Evolutionary conservation across 2,329 filamentous ascomycete genomes (phyloP).

Genomic region (Fusarium sp.): DNA sequence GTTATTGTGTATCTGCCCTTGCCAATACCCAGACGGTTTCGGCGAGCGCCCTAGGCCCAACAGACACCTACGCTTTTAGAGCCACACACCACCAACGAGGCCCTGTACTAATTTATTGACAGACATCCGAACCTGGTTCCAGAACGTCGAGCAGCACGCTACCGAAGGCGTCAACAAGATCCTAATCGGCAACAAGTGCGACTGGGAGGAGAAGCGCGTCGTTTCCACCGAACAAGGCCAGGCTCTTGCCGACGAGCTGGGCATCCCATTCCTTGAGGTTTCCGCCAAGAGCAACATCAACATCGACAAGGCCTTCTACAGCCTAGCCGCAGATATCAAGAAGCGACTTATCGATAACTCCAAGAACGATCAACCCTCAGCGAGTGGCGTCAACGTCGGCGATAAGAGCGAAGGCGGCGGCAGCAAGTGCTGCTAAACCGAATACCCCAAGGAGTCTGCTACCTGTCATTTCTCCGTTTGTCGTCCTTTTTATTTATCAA

Average conservation of each 20-base stretch:
- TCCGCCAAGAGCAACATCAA: constrained; percentile 99
- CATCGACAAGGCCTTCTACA: constrained; percentile 98
- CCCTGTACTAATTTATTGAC: constrained; percentile 34
- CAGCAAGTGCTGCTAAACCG: constrained; percentile 81
- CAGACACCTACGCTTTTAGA: constrained; percentile 3
- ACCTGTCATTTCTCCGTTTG: constrained; percentile 43
- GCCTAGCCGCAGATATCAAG: constrained; percentile 95
- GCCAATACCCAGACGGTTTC: neutral
- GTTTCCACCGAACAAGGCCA: constrained; percentile 95
- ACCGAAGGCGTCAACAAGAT: constrained; percentile 99
- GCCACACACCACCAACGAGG: constrained; percentile 16
- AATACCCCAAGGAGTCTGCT: constrained; percentile 31
- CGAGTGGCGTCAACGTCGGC: constrained; percentile 76
- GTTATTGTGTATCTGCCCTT: neutral
- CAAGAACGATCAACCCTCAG: constrained; percentile 75
- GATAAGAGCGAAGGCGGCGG: constrained; percentile 69
- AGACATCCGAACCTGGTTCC: constrained; percentile 99
- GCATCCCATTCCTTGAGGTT: constrained; percentile 98
- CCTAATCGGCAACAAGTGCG: constrained; percentile 99
- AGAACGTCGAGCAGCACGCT: constrained; percentile 97
- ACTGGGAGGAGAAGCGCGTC: constrained; percentile 99
- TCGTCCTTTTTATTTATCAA: constrained; percentile 45
- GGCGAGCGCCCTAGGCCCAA: constrained; percentile 9
- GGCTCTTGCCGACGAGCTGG: constrained; percentile 92
- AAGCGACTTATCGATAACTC: constrained; percentile 95